Base-by-base conservation (phyloP, 192 early-diverging fungal species). In the Backusella morwellensis region DNA sequence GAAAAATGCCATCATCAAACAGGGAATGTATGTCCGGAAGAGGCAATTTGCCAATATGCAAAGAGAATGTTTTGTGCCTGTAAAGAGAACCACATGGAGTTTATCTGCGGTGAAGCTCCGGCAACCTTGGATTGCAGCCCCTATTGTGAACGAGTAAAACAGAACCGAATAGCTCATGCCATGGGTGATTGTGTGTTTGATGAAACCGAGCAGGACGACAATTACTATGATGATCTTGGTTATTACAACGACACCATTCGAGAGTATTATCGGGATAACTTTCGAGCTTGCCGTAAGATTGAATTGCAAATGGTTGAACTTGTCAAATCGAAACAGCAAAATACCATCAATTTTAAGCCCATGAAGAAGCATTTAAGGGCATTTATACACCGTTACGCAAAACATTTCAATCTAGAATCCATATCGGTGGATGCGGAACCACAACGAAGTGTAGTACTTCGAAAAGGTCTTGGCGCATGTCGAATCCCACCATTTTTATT, bases 361-460 rank as follows among this genome's bases (percentile, higher is more conserved):
- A 91, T 92, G 88, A 92, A 92, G 68, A 79, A 77, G 14, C 76
- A 82, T 36, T 83, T 81, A 67, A 92, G 93, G 54, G 82, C 88
- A 72, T 91, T 96, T 78, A 79, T 96, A 35, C 90, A 93, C 66
- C 90, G 88, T 17, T 83, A 97, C 66, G 90, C 88, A 26, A 84
- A 85, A 15, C 86, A 89, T 68, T 97, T 97, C 83, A 83, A 90
- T 63, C 84, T 96, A 36, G 75, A 81, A 0, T 90, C 90, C 36
- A 88, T 92, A 66, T 89, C 93, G 29, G 80, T 96, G 15, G 97
- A 98, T 83, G 87, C 88, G 35, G 91, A 95, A 79, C 93, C 92
- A 0, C 78, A 85, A 35, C 86, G 92, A n/a, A 95, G 90, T 29
- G 93, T 96, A 1, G 83, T 87, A 9, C 77, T 91, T 68, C 85